Base-by-base conservation (phyloP, 371 early-diverging fungal genomes). In the Aphelidium insulamus region DNA sequence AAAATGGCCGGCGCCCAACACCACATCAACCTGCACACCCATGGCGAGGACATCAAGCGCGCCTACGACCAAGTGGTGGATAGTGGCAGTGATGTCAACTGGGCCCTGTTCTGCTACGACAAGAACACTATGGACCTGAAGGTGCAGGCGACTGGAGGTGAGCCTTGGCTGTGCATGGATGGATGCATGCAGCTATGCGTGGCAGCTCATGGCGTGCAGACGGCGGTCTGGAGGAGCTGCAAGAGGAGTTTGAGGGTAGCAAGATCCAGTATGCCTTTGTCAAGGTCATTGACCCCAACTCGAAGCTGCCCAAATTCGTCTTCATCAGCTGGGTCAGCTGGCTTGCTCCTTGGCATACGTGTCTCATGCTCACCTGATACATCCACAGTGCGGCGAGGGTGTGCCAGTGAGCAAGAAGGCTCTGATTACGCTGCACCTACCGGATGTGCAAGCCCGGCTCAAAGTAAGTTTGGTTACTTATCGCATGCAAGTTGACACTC, bases 381-480 rank as follows among this genome's bases (percentile, higher is more conserved):
- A 4, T 12, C 36, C 5, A 21, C 44, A 80, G 77, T 87, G 88
- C 46, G 91, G 91, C 3, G 80, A 76, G 30, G 90, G 90, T 35
- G 91, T 88, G 5, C 88, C 87, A 5, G 85, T 82, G 33, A 49
- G 66, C 21, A 71, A 76, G 46, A 91, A 90, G 56, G 90, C 78
- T 19, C 61, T 82, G 39, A 81, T 81, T 40, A 71, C 70, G 44
- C 59, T 72, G 18, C 85, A 85, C 38, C 47, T 85, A 22, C 64
- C 64, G 27, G 82, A 87, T 40, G 80, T 82, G 5, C 59, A 66
- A 17, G 49, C 51, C 20, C 76, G 67, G 52, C 72, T 81, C 48
- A 75, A 67, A 59, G 80, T 72, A 61, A 46, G 29, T 34, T 26
- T 29, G 27, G 37, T 16, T n/a, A 16, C 5, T 27, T 22, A 28